Evolutionary conservation across 108 stramenopile genomes (phyloP).

Genomic region (Hondaea fermentalgiana): DNA sequence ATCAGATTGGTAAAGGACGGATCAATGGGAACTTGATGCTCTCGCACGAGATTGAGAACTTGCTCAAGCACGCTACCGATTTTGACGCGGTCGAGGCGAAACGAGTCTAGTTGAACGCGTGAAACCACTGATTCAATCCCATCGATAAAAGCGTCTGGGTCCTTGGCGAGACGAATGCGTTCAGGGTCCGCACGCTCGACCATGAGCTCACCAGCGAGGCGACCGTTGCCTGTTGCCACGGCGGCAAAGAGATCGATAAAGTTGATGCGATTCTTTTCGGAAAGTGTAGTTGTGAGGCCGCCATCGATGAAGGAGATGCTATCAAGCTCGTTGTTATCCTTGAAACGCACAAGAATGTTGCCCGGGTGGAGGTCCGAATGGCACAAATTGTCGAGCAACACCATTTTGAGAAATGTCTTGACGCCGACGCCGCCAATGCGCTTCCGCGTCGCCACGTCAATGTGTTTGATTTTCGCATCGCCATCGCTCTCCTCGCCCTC

Average conservation of each 20-base stretch:
- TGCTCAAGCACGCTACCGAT: background rate
- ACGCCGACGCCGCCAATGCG: background rate
- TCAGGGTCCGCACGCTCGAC: background rate
- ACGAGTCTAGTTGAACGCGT: background rate
- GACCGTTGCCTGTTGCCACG: background rate
- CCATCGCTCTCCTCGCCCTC: background rate
- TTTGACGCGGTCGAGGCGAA: background rate
- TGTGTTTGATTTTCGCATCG: background rate
- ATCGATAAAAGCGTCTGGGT: background rate
- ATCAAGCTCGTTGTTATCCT: background rate
- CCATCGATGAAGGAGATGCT: conserved; percentile 7
- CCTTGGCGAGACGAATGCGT: background rate
- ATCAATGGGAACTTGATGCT: background rate
- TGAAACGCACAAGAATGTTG: conserved; percentile 9
- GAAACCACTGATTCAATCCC: background rate
- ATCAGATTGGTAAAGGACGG: background rate
- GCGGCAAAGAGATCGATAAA: conserved; percentile 16
- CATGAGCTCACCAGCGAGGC: background rate
- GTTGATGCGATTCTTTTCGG: background rate
- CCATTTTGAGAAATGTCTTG: conserved; percentile 16
- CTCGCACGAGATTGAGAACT: background rate
- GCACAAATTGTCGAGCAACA: conserved; percentile 18
- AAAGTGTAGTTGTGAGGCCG: background rate
- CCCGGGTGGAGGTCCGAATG: conserved; percentile 27
- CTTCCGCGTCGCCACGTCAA: background rate